These are phyloP conservation scores for Chaetomium tenue DNA, from an alignment of 495 filamentous ascomycete species.

Conservation along the genomic window DNA sequence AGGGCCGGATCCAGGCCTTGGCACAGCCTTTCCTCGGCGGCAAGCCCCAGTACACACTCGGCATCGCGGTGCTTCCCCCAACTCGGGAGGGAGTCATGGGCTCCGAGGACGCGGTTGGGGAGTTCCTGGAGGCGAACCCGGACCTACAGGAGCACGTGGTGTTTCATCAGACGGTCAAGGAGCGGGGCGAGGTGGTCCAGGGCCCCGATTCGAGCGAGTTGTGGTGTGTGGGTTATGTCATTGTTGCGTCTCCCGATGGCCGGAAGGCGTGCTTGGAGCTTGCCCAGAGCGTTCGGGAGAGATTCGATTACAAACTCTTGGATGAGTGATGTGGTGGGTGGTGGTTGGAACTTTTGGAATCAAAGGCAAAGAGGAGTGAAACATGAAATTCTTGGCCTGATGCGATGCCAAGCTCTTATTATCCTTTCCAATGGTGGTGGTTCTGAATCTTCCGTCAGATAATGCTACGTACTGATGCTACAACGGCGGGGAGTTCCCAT, in stretches of 20 bases:
- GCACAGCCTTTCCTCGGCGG: slow-evolving; percentile 31
- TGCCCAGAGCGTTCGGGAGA: slow-evolving; percentile 10
- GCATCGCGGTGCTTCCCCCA: slow-evolving; percentile 24
- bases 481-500: not conserved
- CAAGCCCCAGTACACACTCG: slow-evolving; percentile 25
- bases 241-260: slow-evolving; percentile 9
- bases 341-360: no score
- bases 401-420: not conserved
- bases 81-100: slow-evolving; percentile 24
- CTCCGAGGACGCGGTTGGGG: slow-evolving; percentile 22
- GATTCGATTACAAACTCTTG: slow-evolving; percentile 16
- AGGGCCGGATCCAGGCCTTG: slow-evolving; percentile 27
- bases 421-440: not conserved
- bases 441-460: no score
- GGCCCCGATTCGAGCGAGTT: slow-evolving; percentile 27
- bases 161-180: slow-evolving; percentile 24
- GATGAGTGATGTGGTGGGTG: slow-evolving; percentile 7
- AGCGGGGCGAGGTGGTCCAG: slow-evolving; percentile 25
- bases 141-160: slow-evolving; percentile 25
- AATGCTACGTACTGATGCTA: no score
- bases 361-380: not conserved
- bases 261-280: slow-evolving; percentile 14
- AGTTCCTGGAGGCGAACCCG: slow-evolving; percentile 26
- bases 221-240: slow-evolving; percentile 26
- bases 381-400: not conserved